These are phyloP conservation scores for Hansfordia pulvinata DNA, from an alignment of 2,329 filamentous ascomycete genomes.

Conservation along the genomic window DNA sequence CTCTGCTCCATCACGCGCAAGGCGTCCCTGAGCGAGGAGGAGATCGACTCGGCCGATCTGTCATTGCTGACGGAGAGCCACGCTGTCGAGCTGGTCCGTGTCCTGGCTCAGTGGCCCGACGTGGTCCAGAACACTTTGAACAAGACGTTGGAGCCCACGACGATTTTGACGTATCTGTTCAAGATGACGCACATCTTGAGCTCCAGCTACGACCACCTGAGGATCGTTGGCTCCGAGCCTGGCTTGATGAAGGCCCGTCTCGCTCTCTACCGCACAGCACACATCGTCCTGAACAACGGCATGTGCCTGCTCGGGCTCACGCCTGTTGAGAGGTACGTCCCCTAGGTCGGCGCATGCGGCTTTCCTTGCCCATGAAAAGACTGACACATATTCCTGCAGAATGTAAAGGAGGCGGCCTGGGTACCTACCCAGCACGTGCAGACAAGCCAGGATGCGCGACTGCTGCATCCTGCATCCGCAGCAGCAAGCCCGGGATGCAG, in stretches of 20 bases:
- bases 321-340: constrained; percentile 64
- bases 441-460: too few species aligned
- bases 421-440: too few species aligned
- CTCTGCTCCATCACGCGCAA: constrained; percentile 32
- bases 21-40: constrained; percentile 18
- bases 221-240: constrained; percentile 67
- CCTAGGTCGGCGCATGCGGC: too few species aligned
- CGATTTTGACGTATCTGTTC: constrained; percentile 39
- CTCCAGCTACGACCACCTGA: constrained; percentile 69
- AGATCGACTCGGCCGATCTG: constrained; percentile 36
- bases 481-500: too few species aligned
- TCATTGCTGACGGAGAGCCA: constrained; percentile 47
- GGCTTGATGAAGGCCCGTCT: constrained; percentile 60
- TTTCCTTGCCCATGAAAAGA: too few species aligned
- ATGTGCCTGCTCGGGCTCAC: constrained; percentile 70
- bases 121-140: constrained; percentile 70
- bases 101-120: constrained; percentile 76
- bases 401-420: too few species aligned
- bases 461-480: too few species aligned
- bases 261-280: constrained; percentile 64
- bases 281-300: constrained; percentile 66
- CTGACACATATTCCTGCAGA: too few species aligned
- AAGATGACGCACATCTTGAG: constrained; percentile 75
- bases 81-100: constrained; percentile 46
- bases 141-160: constrained; percentile 69